Evolutionary conservation across 805 yeast genomes (phyloP), one percentile per base, ranked within the genome.

Genomic region (Debaryomyces tyrocola): DNA sequence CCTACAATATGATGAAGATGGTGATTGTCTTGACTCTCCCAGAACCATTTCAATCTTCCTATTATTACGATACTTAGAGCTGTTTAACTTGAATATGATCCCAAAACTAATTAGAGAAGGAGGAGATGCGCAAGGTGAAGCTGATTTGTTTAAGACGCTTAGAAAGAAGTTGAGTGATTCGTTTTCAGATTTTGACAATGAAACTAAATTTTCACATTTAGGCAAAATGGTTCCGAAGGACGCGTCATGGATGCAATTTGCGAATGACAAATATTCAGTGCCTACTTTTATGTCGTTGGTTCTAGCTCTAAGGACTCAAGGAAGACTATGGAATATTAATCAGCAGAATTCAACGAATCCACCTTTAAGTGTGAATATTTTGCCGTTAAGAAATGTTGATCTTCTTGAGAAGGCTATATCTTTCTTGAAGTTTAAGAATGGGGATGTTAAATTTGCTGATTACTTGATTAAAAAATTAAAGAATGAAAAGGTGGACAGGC

Each of bases 241-340:
- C 21, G 28, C 33, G 11, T 34, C 29, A 18, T 36, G 29, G 24
- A 12, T 27, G 2, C 45, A 49, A 31, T 53, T 49, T 21, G 53
- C 48, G 12, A 28, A 20, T 21, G 48, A 50, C 35, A 44, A 49
- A 34, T 58, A 48, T 40, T 47, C 50, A 5, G 50, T 64, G 2
- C 42, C 70, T 1, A 53, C 58, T 8, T 64, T 59, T 40, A 52
- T 65, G 43, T 77, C 85, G 0, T 66, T 79, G 20, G 67, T 80
- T 12, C 63, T 82, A 50, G 72, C 80, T 0, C 54, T 84, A 20
- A 66, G 77, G 50, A 79, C 78, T 56, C 78, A 77, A 56, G 60
- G 72, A 41, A 62, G 74, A 52, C 47, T 77, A 34, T 79, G 83
- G 83, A 57, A 54, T 21, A 46, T 72, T 35, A 62, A 65, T 43